Evolutionary conservation across 257 asterid species (phyloP).

Genomic region (Handroanthus guayacan): DNA sequence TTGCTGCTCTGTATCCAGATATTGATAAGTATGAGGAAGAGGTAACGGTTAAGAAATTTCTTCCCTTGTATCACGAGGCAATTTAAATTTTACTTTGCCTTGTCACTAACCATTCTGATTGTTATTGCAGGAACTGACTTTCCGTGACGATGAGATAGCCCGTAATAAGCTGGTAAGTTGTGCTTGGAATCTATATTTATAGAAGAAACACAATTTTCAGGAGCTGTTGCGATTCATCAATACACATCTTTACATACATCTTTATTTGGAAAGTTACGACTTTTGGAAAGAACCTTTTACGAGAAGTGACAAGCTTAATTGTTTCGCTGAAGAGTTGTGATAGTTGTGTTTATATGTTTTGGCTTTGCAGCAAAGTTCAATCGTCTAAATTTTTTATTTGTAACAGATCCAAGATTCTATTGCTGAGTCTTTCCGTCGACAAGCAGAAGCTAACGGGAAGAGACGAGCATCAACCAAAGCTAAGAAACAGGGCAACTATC

Average conservation of each 20-base stretch:
- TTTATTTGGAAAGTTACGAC: too few species aligned
- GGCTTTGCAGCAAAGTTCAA: constrained; percentile 8
- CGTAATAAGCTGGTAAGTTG: constrained; percentile 82
- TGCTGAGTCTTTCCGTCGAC: constrained; percentile 79
- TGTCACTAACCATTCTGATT: constrained; percentile 23
- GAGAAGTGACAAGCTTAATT: too few species aligned
- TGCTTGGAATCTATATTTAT: too few species aligned
- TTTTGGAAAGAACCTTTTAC: too few species aligned
- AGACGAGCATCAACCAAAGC: constrained; percentile 62
- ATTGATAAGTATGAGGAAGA: constrained; percentile 94
- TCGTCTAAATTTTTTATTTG: constrained; percentile 26
- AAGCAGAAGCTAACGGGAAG: constrained; percentile 83
- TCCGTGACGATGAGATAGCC: constrained; percentile 82
- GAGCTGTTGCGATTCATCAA: too few species aligned
- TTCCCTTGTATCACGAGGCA: constrained; percentile 23
- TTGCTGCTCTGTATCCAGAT: constrained; percentile 86
- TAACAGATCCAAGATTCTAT: constrained; percentile 88
- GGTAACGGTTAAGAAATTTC: constrained; percentile 54
- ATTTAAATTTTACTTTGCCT: constrained; percentile 26
- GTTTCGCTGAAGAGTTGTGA: too few species aligned
- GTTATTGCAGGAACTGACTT: constrained; percentile 76
- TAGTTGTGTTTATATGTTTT: not conserved
- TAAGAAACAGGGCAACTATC: constrained; percentile 64
- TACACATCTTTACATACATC: too few species aligned
- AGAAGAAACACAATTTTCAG: too few species aligned